phyloP scores from a whole-genome alignment of 345 rosid species.

The Isatis tinctoria region DNA sequence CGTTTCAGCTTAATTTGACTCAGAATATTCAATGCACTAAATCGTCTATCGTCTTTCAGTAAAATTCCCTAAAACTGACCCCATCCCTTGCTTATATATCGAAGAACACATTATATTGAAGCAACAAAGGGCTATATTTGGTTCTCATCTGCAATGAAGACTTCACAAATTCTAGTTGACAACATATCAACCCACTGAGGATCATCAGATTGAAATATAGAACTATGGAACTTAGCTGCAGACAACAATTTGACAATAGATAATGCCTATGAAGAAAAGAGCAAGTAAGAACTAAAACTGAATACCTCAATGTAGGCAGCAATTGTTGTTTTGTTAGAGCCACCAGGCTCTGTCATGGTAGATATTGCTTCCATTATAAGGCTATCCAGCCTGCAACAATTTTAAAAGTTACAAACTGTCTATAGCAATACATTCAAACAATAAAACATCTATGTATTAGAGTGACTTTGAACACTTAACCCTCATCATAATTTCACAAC shows the following conservation, averaged over 20 bases:
- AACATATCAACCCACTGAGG: not conserved
- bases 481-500: not conserved
- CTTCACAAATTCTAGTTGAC: not conserved
- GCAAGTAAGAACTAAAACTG: not conserved
- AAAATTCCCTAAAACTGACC: not conserved
- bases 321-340: constrained; percentile 82
- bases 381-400: constrained; percentile 63
- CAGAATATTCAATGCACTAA: not conserved
- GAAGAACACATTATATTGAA: not conserved
- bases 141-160: not conserved
- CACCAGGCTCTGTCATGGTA: constrained; percentile 84
- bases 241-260: not conserved
- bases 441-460: not conserved
- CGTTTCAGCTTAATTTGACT: not conserved
- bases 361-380: constrained; percentile 89
- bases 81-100: not conserved
- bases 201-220: not conserved
- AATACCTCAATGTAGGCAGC: constrained; percentile 87
- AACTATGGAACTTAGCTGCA: not conserved
- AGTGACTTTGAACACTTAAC: not conserved
- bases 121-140: not conserved
- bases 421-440: not conserved
- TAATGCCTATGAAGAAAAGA: not conserved
- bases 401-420: not conserved
- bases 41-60: not conserved